Evolutionary conservation across 371 early-diverging fungal genomes (phyloP).

Genomic region (Mortierella sp.): DNA sequence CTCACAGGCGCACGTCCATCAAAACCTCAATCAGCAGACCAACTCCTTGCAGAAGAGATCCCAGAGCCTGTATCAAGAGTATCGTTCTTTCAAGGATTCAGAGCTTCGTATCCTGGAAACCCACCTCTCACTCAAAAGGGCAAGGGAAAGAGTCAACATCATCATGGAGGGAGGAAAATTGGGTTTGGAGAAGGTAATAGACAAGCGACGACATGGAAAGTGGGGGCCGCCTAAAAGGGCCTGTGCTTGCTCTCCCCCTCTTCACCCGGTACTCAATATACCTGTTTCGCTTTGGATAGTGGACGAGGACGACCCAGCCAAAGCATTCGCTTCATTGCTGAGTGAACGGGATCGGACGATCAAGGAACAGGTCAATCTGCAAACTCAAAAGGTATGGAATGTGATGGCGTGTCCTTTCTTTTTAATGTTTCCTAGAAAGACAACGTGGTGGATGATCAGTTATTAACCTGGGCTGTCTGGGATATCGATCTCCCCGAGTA

Average conservation of each 20-base stretch:
- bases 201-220: neutral
- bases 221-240: too few species aligned
- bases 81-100: slow-evolving; percentile 72
- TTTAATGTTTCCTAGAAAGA: too few species aligned
- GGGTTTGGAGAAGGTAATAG: slow-evolving; percentile 41
- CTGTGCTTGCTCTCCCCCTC: too few species aligned
- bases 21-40: slow-evolving; percentile 34
- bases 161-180: slow-evolving; percentile 57
- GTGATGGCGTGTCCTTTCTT: too few species aligned
- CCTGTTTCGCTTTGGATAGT: slow-evolving; percentile 19
- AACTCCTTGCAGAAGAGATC: slow-evolving; percentile 64
- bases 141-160: slow-evolving; percentile 43
- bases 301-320: slow-evolving; percentile 39
- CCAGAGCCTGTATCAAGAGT: slow-evolving; percentile 66
- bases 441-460: too few species aligned
- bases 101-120: slow-evolving; percentile 63
- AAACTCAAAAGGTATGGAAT: slow-evolving; percentile 60
- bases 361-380: slow-evolving; percentile 50
- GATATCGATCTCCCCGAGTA: too few species aligned
- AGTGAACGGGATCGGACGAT: slow-evolving; percentile 41
- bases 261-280: too few species aligned
- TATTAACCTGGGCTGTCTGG: too few species aligned
- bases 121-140: slow-evolving; percentile 12
- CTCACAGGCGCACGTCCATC: slow-evolving; percentile 44
- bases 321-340: slow-evolving; percentile 32